Evolutionary conservation across 169 alveolate genomes (phyloP).

Genomic region (Plasmodium relictum): DNA sequence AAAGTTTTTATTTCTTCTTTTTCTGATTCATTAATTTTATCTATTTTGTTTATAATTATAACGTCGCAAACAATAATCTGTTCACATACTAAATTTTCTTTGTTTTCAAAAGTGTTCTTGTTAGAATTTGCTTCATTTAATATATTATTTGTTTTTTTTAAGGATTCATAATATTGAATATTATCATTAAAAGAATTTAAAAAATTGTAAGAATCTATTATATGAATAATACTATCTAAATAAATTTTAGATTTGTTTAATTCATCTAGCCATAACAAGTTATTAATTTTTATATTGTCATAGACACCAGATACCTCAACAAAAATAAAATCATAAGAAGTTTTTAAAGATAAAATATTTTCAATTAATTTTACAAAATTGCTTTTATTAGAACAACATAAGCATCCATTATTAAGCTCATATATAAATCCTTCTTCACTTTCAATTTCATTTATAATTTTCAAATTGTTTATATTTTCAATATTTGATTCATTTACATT

Average conservation of each 20-base stretch:
- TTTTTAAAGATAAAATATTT: slow-evolving; percentile 59
- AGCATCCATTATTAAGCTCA: slow-evolving; percentile 74
- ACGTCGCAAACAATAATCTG: slow-evolving; percentile 69
- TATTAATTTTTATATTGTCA: slow-evolving; percentile 65
- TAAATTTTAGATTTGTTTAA: slow-evolving; percentile 69
- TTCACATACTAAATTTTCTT: slow-evolving; percentile 22
- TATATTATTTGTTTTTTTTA: neutral
- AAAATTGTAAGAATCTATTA: slow-evolving; percentile 61
- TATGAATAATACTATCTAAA: slow-evolving; percentile 64
- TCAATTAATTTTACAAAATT: slow-evolving; percentile 70
- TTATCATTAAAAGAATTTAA: slow-evolving; percentile 6
- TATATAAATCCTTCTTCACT: slow-evolving; percentile 70
- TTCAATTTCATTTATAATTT: slow-evolving; percentile 62
- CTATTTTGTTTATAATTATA: slow-evolving; percentile 64
- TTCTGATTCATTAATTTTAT: slow-evolving; percentile 41
- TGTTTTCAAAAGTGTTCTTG: neutral
- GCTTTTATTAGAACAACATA: slow-evolving; percentile 76
- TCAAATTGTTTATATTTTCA: slow-evolving; percentile 14
- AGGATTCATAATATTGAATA: slow-evolving; percentile 9
- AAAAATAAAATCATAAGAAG: slow-evolving; percentile 49
- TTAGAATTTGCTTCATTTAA: neutral
- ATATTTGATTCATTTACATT: neutral
- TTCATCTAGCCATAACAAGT: slow-evolving; percentile 71
- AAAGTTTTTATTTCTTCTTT: slow-evolving; percentile 42
- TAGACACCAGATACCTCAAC: slow-evolving; percentile 75